Evolutionary conservation across 2,329 filamentous ascomycete species (phyloP), one percentile per base, ranked within the genome.

Genomic region (Teratosphaeria viscida): DNA sequence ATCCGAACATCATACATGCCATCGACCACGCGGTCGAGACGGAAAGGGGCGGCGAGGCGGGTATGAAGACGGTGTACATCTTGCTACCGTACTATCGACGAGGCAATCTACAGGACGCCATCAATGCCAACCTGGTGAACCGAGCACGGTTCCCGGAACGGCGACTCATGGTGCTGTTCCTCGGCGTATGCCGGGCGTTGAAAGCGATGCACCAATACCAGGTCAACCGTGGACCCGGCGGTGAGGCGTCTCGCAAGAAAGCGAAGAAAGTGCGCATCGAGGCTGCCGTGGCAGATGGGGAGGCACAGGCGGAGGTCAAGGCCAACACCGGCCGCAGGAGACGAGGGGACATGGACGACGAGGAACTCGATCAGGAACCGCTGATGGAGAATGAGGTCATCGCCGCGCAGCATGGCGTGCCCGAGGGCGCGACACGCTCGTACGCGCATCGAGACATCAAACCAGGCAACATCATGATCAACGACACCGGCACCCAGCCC

Each of bases 401-500:
- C 16, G 77, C 82, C 52, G 82, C 83, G 61, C 84, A 88, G 66
- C 83, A 86, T 64, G 86, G 88, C 2, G 81, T 86, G 54, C 82
- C 82, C 52, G 84, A 86, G 10, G 87, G 88, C 14, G 84, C 85
- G 60, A 79, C 84, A 62, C 82, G 89, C 66, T 89, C 91, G 23
- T 99, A 96, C 74, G 89, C 94, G 63, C 94, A 99, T 75, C 82
- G 94, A 66, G 94, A 99, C 75, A 96, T 99, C 73, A 99, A 99
- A 75, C 94, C 94, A 68, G 92, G 91, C 60, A 99, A 99, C 76
- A 95, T 99, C 71, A 99, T 99, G 94, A 96, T 99, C 66, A 88
- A 89, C 65, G 92, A 97, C 72, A 85, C 90, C 68, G 94, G 94
- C 66, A 83, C 85, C 61, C 86, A 86, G 34, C 92, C 94, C 2